phyloP scores from a whole-genome alignment of 1,139 yeast species.

The Spathaspora sp. region DNA sequence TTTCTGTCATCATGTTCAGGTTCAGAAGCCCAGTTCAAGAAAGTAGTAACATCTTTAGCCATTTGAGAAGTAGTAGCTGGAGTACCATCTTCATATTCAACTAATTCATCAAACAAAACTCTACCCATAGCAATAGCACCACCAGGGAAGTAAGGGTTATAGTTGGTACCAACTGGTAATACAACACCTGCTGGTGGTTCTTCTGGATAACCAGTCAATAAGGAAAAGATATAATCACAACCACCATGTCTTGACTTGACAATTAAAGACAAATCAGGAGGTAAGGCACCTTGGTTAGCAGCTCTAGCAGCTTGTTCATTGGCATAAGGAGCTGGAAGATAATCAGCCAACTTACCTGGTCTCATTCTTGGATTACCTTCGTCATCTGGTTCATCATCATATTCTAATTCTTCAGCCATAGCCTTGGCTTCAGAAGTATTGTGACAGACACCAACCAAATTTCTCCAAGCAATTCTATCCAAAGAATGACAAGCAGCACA shows the following conservation, averaged over 20 bases:
- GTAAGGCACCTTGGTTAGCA: slow-evolving; percentile 98
- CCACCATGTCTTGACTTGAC: slow-evolving; percentile 99
- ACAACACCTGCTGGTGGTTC: slow-evolving; percentile 98
- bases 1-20: slow-evolving; percentile 99
- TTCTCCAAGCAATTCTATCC: slow-evolving; percentile 98
- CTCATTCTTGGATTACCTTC: slow-evolving; percentile 98
- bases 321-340: slow-evolving; percentile 92
- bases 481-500: slow-evolving; percentile 99
- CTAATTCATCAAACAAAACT: slow-evolving; percentile 93
- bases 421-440: slow-evolving; percentile 87
- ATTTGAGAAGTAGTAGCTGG: slow-evolving; percentile 98
- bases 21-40: slow-evolving; percentile 98
- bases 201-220: slow-evolving; percentile 98
- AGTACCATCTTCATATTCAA: slow-evolving; percentile 98
- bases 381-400: slow-evolving; percentile 99
- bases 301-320: slow-evolving; percentile 99
- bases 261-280: slow-evolving; percentile 96
- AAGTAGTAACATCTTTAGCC: slow-evolving; percentile 97
- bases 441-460: slow-evolving; percentile 95
- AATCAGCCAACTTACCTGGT: slow-evolving; percentile 96
- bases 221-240: slow-evolving; percentile 88
- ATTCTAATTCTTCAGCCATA: slow-evolving; percentile 95
- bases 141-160: slow-evolving; percentile 99
- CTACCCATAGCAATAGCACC: slow-evolving; percentile 99
- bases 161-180: slow-evolving; percentile 91